Evolutionary conservation across 192 early-diverging fungal species (phyloP).

Genomic region (Linnemannia elongata): DNA sequence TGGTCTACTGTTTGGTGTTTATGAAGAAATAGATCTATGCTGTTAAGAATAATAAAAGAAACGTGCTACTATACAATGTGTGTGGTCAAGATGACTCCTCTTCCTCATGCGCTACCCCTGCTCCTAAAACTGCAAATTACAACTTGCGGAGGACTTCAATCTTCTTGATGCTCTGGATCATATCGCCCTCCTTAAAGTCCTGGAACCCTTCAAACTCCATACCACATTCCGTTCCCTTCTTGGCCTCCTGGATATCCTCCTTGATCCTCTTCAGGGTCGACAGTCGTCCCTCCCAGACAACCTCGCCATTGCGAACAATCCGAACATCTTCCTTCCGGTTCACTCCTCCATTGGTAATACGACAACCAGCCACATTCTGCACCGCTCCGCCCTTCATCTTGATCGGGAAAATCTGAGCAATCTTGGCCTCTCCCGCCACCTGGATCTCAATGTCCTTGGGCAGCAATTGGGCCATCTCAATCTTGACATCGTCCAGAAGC

Average conservation of each 20-base stretch:
- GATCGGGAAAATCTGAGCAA: conserved; percentile 88
- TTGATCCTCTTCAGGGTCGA: conserved; percentile 90
- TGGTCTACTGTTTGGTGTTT: no score
- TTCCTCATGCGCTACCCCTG: not conserved
- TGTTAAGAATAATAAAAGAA: no score
- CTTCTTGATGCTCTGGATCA: conserved; percentile 77
- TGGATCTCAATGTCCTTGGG: conserved; percentile 84
- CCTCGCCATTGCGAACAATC: conserved; percentile 75
- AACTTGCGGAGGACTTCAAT: conserved; percentile 46
- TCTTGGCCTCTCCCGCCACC: conserved; percentile 89
- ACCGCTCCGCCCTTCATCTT: conserved; percentile 79
- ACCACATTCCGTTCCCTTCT: conserved; percentile 97
- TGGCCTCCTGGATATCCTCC: conserved; percentile 89
- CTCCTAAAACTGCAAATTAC: conserved; percentile 1
- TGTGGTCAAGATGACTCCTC: not conserved
- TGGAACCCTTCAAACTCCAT: conserved; percentile 89
- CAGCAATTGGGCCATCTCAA: conserved; percentile 77
- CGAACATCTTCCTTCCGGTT: conserved; percentile 70
- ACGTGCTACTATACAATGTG: not conserved
- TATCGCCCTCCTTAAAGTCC: conserved; percentile 86
- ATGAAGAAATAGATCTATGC: no score
- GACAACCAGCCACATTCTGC: conserved; percentile 87
- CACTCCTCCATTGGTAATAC: conserved; percentile 83
- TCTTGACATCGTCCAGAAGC: conserved; percentile 92
- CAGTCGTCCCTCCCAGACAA: conserved; percentile 81